A percentile compares a stretch with the other conserved stretches of the same genome.
Conservation (phyloP, 768 basidiomycete genomes). For the Coprinopsis strossmayeri region DNA sequence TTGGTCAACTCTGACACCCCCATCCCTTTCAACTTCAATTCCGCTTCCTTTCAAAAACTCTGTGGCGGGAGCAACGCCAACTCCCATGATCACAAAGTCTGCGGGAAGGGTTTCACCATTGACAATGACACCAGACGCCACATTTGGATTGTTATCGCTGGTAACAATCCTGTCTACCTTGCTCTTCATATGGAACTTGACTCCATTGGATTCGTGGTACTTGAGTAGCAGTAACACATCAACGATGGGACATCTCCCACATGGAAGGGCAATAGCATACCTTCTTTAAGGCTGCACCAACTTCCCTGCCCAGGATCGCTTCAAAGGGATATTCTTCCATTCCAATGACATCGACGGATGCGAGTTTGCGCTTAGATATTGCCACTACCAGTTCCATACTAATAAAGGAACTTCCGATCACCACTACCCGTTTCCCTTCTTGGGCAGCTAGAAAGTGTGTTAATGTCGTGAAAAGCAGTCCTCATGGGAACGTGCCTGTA, state of each 20-base stretch:
- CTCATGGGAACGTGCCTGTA: constrained; percentile 57
- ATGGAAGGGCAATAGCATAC: constrained; percentile 24
- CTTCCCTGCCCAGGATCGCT: constrained; percentile 68
- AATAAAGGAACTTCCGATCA: constrained; percentile 89
- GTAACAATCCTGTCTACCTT: constrained; percentile 63
- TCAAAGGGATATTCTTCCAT: constrained; percentile 81
- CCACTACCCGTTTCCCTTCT: constrained; percentile 70
- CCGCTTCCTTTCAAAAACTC: constrained; percentile 69
- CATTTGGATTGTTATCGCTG: constrained; percentile 40
- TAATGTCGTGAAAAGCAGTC: constrained; percentile 4
- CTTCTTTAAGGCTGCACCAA: constrained; percentile 75
- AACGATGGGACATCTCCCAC: not conserved
- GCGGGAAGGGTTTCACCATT: constrained; percentile 59
- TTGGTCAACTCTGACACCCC: constrained; percentile 73
- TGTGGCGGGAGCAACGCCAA: constrained; percentile 82
- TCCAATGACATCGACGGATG: constrained; percentile 79
- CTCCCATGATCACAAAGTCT: constrained; percentile 79
- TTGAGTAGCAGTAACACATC: constrained; percentile 19
- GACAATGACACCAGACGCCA: constrained; percentile 62
- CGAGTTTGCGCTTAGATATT: constrained; percentile 63
- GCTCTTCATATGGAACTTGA: constrained; percentile 76
- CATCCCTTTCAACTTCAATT: constrained; percentile 65
- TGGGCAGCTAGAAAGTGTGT: constrained; percentile 38
- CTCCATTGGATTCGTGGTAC: constrained; percentile 77
- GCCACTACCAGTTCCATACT: constrained; percentile 89